Percentiles rank a stretch among this genome's conserved stretches.
Evolutionary conservation across 139 green algal species (phyloP).

Genomic region (Edaphochlamys debaryana): DNA sequence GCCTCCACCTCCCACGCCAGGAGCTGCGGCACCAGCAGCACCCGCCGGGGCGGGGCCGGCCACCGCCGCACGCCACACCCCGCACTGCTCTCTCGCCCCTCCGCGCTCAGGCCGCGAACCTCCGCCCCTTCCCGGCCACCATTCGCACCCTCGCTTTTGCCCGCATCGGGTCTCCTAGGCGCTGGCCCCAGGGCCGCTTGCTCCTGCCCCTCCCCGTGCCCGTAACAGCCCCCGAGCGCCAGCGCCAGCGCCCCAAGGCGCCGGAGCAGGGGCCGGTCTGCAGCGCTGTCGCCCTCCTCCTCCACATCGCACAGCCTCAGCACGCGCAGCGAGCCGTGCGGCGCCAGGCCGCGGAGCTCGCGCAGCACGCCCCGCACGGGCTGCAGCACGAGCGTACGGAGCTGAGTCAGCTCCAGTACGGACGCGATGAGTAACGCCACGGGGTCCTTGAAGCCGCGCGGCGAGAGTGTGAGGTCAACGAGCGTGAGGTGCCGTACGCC

Average conservation of each 20-base stretch:
- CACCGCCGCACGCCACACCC: background rate
- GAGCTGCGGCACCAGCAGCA: constrained; percentile 14
- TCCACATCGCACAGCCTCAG: constrained; percentile 11
- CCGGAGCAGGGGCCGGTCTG: background rate
- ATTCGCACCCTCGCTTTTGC: too few relatives aligned
- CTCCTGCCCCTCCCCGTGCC: background rate
- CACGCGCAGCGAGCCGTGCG: background rate
- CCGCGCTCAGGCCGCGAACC: too few relatives aligned
- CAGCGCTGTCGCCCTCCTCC: background rate
- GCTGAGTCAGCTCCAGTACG: too few relatives aligned
- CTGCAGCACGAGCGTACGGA: background rate
- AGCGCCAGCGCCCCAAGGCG: background rate
- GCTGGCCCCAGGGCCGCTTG: too few relatives aligned
- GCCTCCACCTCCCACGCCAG: constrained; percentile 15
- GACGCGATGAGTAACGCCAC: too few relatives aligned
- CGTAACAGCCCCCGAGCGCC: background rate
- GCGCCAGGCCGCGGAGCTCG: too few relatives aligned
- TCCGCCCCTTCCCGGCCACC: too few relatives aligned
- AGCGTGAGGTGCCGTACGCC: background rate
- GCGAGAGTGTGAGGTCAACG: background rate
- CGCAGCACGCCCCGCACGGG: background rate
- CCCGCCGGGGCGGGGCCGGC: background rate
- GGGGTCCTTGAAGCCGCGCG: too few relatives aligned
- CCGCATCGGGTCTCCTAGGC: too few relatives aligned
- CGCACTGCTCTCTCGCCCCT: too few relatives aligned